Base-by-base conservation (phyloP, 116 monocot genomes). In the Iris pallida region DNA sequence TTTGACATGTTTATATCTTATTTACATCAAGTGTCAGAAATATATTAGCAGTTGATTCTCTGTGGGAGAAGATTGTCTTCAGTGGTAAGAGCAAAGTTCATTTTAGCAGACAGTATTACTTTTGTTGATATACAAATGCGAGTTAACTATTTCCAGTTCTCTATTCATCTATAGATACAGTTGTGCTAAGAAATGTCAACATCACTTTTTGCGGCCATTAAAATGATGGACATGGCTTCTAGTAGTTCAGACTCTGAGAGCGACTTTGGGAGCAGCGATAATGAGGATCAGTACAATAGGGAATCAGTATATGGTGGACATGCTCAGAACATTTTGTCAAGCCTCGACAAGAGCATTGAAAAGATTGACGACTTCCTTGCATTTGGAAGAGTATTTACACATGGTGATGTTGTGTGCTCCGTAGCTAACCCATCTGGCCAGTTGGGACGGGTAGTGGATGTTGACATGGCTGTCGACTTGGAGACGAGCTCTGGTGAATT, bases 331-430 rank as follows among this genome's bases (percentile, higher is more conserved):
- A 87, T 91, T 20, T 72, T 91, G 71, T 80, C 87, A 64, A 87
- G 63, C 53, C 68, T 87, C 13, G 87, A 85, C 64, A 69, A 74
- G 68, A 84, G 84, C 82, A 87, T 91, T 66, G 79, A 73, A 48
- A 91, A 84, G 66, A 85, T 91, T 55, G 80, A 91, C 65, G 73
- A 84, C 48, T 85, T 87, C 47, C 80, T 87, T 63, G 20, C 74
- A 44, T 78, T 75, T 75, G 91, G 87, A 55, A 81, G 91, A 57
- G 85, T 71, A 0, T 91, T 87, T 73, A 57, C 44, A 6, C 78
- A 69, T 70, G 87, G 91, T 42, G 91, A 91, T 55, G 70, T 82
- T 61, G 88, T 91, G 13, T 83, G 70, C 66, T 79, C 75, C 18
- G 43, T 75, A 16, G 41, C 60, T 20, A 79, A 91, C 68, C 82